Base-by-base conservation (phyloP, 495 filamentous ascomycete species). In the Penicillium crystallinum region DNA sequence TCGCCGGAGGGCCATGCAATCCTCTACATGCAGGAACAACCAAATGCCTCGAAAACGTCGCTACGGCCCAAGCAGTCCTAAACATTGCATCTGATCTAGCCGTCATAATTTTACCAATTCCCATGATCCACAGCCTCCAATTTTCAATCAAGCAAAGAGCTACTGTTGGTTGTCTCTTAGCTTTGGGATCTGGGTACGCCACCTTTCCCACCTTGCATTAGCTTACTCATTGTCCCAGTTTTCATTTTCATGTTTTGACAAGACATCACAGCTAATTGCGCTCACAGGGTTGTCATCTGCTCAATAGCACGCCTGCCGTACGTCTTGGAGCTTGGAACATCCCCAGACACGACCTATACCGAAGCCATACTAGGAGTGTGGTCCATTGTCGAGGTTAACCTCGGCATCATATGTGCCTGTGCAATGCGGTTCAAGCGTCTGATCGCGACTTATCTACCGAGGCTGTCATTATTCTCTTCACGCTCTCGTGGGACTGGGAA, bases 381-480 rank as follows among this genome's bases (percentile, higher is more conserved):
- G 88, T 88, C 84, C n/a, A 82, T 84, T 18, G 78, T 92, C 48
- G 89, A 92, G 62, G 85, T 92, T 57, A 88, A 91, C 58, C 74
- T 88, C 7, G 88, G 88, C 21, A 89, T 92, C 57, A 82, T 89
- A 46, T 90, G 85, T 49, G 88, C 83, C 37, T 92, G 87, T 60
- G 81, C 90, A 29, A 89, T 89, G 21, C 89, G 84, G 1, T 67
- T 91, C 55, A 95, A 91, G 59, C 87, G 86, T 10, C 70, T 95
- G 36, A 47, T 58, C 12, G 30, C 38, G 4, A 47, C 40, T 15
- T 62, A 62, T 25, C 35, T 62, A 15, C 59, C 59, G 2, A 30
- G 34, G 19, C 43, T 58, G 4, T 55, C 55, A 11, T 6, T 58
- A 2, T 58, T 53, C 44, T 55, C 58, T 14, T 58, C 56, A 29